Percentiles rank a stretch among this genome's conserved stretches.
Evolutionary conservation across 495 filamentous ascomycete genomes (phyloP).

Genomic region (Penicillium parvum): DNA sequence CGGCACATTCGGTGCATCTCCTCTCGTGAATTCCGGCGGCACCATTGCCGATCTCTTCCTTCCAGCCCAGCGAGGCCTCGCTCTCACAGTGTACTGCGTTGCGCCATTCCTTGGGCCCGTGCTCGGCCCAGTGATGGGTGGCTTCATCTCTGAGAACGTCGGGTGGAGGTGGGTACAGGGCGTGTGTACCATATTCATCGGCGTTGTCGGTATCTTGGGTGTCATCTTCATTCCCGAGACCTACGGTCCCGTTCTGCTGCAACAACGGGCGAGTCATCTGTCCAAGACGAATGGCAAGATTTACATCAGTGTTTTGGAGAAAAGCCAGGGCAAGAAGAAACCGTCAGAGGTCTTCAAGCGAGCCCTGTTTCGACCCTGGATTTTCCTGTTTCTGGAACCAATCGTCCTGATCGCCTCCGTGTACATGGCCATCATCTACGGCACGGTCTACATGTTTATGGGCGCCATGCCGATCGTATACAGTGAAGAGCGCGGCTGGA

Average conservation of each 20-base stretch:
- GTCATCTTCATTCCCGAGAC: slow-evolving; percentile 54
- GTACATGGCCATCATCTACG: slow-evolving; percentile 65
- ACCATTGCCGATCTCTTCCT: slow-evolving; percentile 60
- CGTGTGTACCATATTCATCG: slow-evolving; percentile 18
- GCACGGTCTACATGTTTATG: slow-evolving; percentile 72
- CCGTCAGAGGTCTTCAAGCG: slow-evolving; percentile 37
- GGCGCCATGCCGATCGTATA: slow-evolving; percentile 72
- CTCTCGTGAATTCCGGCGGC: slow-evolving; percentile 53
- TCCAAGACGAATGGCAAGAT: slow-evolving; percentile 50
- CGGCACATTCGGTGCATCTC: slow-evolving; percentile 57
- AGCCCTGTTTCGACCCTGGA: slow-evolving; percentile 36
- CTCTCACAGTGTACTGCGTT: too few relatives aligned
- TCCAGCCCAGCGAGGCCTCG: slow-evolving; percentile 50
- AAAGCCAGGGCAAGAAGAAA: slow-evolving; percentile 30
- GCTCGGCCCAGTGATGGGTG: slow-evolving; percentile 50
- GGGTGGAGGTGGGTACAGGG: slow-evolving; percentile 64
- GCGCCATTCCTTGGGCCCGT: slow-evolving; percentile 61
- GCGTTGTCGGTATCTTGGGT: slow-evolving; percentile 26
- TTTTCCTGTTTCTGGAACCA: slow-evolving; percentile 62
- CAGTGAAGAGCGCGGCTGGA: slow-evolving; percentile 63
- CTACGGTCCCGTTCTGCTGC: slow-evolving; percentile 55
- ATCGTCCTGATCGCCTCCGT: slow-evolving; percentile 54
- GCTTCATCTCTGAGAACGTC: slow-evolving; percentile 47
- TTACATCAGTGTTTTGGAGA: slow-evolving; percentile 49
- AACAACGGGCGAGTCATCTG: slow-evolving; percentile 44